Conservation (phyloP, 2,329 filamentous ascomycete species). For the Colletotrichum higginsianum region DNA sequence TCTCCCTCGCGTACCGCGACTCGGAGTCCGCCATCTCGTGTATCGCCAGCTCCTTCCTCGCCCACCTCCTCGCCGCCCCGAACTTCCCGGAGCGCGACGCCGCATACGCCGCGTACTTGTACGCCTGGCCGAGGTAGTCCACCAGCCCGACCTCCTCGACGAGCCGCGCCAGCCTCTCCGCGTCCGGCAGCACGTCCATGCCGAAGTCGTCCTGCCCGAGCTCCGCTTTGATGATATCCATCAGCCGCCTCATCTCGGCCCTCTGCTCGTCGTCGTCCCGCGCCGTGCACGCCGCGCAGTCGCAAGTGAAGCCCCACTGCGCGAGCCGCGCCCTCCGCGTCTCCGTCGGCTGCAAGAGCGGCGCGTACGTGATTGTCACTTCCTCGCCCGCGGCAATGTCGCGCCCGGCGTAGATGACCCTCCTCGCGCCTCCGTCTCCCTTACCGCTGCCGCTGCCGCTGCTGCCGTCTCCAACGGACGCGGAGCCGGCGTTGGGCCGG, state of each 20-base stretch:
- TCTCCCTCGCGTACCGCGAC: conserved; percentile 25
- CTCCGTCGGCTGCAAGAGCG: conserved; percentile 50
- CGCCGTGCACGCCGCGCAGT: conserved; percentile 53
- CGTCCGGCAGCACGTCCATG: conserved; percentile 38
- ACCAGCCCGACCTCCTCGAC: conserved; percentile 45
- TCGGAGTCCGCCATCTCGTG: conserved; percentile 43
- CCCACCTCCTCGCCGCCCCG: conserved; percentile 44
- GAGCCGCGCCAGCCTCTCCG: conserved; percentile 43
- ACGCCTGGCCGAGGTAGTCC: conserved; percentile 47
- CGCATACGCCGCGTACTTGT: conserved; percentile 46
- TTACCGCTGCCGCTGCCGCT: neutral
- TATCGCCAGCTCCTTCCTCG: conserved; percentile 44
- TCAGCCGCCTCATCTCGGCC: conserved; percentile 48
- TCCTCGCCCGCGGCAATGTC: conserved; percentile 51
- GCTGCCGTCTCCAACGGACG: conserved; percentile 48
- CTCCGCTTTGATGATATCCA: conserved; percentile 53
- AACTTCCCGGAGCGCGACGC: conserved; percentile 38
- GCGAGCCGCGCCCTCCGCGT: conserved; percentile 50
- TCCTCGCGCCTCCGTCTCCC: conserved; percentile 45
- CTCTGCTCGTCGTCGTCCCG: conserved; percentile 51
- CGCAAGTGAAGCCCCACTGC: conserved; percentile 46
- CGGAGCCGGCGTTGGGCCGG: conserved; percentile 50
- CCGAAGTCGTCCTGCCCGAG: conserved; percentile 42
- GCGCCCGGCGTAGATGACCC: conserved; percentile 52
- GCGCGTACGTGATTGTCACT: conserved; percentile 54